These are phyloP conservation scores for Biancaea sappan DNA, from an alignment of 306 rosid species.

Conservation along the genomic window DNA sequence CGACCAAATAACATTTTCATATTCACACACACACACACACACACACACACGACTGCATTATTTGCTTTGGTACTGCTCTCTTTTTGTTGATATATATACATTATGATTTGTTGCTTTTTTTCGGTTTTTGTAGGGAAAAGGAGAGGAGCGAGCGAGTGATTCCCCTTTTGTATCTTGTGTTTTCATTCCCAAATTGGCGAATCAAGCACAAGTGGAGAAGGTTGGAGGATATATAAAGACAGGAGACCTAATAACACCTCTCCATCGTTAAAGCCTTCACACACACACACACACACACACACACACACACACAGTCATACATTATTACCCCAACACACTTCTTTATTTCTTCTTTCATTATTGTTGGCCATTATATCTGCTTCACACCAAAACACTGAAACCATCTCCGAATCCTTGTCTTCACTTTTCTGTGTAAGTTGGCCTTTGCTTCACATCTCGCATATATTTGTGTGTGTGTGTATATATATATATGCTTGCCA, in stretches of 20 bases:
- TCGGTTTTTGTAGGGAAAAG: not conserved
- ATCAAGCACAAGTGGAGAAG: slow-evolving; percentile 6
- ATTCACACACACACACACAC: no score
- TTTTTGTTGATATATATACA: not conserved
- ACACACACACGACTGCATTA: no score
- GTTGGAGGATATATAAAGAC: not conserved
- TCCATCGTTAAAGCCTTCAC: not conserved
- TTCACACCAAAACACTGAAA: slow-evolving; percentile 28
- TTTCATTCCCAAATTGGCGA: not conserved
- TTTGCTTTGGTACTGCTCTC: not conserved
- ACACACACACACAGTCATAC: no score
- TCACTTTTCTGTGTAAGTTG: not conserved
- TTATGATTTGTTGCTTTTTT: not conserved
- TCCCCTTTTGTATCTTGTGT: not conserved
- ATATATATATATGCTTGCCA: not conserved
- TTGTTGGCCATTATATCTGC: slow-evolving; percentile 2
- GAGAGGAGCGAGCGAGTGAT: not conserved
- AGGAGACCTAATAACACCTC: slow-evolving; percentile 19
- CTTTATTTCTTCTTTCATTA: not conserved
- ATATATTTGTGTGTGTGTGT: not conserved
- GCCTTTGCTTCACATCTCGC: not conserved
- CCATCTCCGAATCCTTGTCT: slow-evolving; percentile 15
- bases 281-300: no score
- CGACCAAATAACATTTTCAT: no score
- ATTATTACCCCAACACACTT: not conserved